Percentiles rank a stretch among this genome's conserved stretches.
Evolutionary conservation across 257 asterid species (phyloP).

Genomic region (Solanum gracilifrons): DNA sequence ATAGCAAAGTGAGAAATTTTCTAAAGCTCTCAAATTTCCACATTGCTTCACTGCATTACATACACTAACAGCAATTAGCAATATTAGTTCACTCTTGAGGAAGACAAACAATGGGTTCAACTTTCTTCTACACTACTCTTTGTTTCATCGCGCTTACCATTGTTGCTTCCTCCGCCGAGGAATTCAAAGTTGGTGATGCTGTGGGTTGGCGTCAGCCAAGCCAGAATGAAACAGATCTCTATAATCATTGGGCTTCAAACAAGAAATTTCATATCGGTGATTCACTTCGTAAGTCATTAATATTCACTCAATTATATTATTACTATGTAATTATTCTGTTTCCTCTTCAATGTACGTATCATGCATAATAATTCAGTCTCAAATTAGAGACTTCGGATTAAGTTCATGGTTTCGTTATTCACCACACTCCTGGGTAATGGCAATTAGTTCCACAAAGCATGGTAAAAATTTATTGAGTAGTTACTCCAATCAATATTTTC

Average conservation of each 20-base stretch:
- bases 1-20: not conserved
- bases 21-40: not conserved
- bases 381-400: not conserved
- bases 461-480: not conserved
- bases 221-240: conserved; percentile 31
- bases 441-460: not conserved
- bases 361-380: not conserved
- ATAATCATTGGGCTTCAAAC: conserved; percentile 39
- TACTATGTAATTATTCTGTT: not conserved
- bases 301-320: too few relatives aligned
- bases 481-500: not conserved
- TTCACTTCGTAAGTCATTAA: conserved; percentile 49
- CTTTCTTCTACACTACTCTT: not conserved
- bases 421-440: not conserved
- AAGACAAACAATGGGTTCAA: conserved; percentile 12
- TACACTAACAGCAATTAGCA: not conserved
- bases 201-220: conserved; percentile 52
- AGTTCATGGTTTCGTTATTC: not conserved
- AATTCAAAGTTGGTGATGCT: conserved; percentile 55
- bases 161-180: conserved; percentile 29
- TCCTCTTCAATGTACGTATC: not conserved
- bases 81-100: not conserved
- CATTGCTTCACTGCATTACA: not conserved
- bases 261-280: conserved; percentile 50
- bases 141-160: conserved; percentile 2